Evolutionary conservation across 805 yeast genomes (phyloP).

Genomic region (Candida dendrica): DNA sequence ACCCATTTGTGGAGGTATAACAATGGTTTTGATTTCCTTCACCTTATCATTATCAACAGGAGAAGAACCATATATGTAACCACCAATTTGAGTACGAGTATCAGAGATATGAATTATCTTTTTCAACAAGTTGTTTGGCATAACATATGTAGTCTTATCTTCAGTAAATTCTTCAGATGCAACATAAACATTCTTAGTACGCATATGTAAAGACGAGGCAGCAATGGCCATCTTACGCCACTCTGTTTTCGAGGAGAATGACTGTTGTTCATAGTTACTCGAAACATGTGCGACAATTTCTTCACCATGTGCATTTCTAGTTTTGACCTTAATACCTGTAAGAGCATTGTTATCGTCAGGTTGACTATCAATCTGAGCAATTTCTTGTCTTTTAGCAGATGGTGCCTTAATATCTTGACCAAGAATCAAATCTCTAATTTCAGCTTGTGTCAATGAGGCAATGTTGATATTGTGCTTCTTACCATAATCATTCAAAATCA

Average conservation of each 20-base stretch:
- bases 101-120: slow-evolving; percentile 79
- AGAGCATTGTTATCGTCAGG: slow-evolving; percentile 33
- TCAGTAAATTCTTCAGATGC: slow-evolving; percentile 59
- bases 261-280: slow-evolving; percentile 75
- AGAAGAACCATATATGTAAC: slow-evolving; percentile 69
- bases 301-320: slow-evolving; percentile 92
- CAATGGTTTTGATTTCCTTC: slow-evolving; percentile 72
- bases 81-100: slow-evolving; percentile 75
- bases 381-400: slow-evolving; percentile 76
- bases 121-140: slow-evolving; percentile 76
- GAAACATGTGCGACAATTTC: slow-evolving; percentile 93
- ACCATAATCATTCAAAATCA: slow-evolving; percentile 80
- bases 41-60: slow-evolving; percentile 66
- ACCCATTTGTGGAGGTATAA: slow-evolving; percentile 84
- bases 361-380: slow-evolving; percentile 63
- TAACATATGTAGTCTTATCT: slow-evolving; percentile 56
- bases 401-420: slow-evolving; percentile 95
- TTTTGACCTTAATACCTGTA: slow-evolving; percentile 63
- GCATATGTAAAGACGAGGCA: slow-evolving; percentile 60
- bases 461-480: slow-evolving; percentile 80
- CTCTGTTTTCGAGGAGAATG: slow-evolving; percentile 77
- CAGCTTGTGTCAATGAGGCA: slow-evolving; percentile 83
- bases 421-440: slow-evolving; percentile 85
- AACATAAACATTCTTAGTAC: slow-evolving; percentile 69
- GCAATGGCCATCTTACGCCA: slow-evolving; percentile 90